Conservation (phyloP, 2,329 filamentous ascomycete species). For the Ascochyta pisi region DNA sequence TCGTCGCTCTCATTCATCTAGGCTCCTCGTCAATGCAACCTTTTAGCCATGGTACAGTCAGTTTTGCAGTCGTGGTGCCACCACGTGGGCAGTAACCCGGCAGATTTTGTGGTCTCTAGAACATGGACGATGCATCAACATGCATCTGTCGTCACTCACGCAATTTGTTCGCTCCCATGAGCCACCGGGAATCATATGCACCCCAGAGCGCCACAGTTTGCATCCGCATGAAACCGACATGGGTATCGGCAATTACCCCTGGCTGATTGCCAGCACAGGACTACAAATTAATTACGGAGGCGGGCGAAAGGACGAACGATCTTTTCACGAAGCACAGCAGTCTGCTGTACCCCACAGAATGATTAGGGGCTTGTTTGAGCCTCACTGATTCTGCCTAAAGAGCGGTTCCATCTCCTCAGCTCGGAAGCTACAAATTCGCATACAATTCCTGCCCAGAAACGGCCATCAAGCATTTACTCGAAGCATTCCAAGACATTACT, state of each 20-base stretch:
- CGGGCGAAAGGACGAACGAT: slow-evolving; percentile 44
- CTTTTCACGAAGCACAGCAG: slow-evolving; percentile 21
- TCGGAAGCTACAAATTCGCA: slow-evolving; percentile 13
- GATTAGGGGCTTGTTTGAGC: slow-evolving; percentile 25
- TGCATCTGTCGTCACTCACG: neutral
- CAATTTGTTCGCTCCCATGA: slow-evolving; percentile 32
- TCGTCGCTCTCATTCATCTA: slow-evolving; percentile 9
- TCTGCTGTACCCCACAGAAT: slow-evolving; percentile 33
- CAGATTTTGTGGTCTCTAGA: slow-evolving; percentile 3
- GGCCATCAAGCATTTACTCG: slow-evolving; percentile 21
- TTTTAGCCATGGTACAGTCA: slow-evolving; percentile 31
- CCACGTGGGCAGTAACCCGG: slow-evolving; percentile 2
- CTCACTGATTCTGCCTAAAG: slow-evolving; percentile 45
- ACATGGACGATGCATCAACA: neutral
- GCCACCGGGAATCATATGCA: slow-evolving; percentile 35
- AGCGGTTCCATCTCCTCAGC: slow-evolving; percentile 7
- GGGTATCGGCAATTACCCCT: slow-evolving; percentile 34
- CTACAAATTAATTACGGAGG: slow-evolving; percentile 38
- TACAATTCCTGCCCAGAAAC: slow-evolving; percentile 27
- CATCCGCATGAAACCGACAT: slow-evolving; percentile 29
- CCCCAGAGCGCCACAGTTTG: slow-evolving; percentile 40
- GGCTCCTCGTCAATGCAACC: slow-evolving; percentile 16
- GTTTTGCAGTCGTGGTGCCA: slow-evolving; percentile 19
- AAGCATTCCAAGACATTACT: slow-evolving; percentile 11
- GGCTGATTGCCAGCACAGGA: slow-evolving; percentile 32